Evolutionary conservation across 2,329 filamentous ascomycete genomes (phyloP).

Genomic region (Hymenoscyphus infarciens): DNA sequence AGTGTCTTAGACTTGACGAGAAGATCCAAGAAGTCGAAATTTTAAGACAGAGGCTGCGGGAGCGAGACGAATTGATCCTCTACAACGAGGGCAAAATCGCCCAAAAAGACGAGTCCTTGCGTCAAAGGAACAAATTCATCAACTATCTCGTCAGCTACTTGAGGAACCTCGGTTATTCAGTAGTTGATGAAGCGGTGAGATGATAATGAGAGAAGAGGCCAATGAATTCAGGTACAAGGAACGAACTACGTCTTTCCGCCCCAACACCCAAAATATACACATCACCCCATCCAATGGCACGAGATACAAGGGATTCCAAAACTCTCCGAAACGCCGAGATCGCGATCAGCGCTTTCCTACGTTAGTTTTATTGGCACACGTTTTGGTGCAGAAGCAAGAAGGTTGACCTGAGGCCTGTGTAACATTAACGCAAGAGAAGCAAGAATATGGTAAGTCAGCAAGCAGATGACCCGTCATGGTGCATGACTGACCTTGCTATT

Average conservation of each 20-base stretch:
- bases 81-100: constrained; percentile 20
- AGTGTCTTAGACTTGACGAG: background rate
- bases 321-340: background rate
- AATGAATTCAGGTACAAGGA: background rate
- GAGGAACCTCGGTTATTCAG: constrained; percentile 19
- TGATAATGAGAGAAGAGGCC: background rate
- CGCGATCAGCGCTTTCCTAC: background rate
- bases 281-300: background rate
- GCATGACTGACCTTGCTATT: background rate
- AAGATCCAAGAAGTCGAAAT: constrained; percentile 24
- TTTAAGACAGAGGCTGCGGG: constrained; percentile 16
- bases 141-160: constrained; percentile 19
- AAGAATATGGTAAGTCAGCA: background rate
- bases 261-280: background rate
- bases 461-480: background rate
- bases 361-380: background rate
- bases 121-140: constrained; percentile 3
- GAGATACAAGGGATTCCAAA: background rate
- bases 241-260: background rate
- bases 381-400: background rate
- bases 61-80: constrained; percentile 20
- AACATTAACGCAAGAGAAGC: background rate
- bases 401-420: background rate
- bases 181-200: constrained; percentile 18
- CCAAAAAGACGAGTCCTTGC: constrained; percentile 8